Conservation (phyloP, 179 eudicot genomes). For the Pouteria campechiana region DNA sequence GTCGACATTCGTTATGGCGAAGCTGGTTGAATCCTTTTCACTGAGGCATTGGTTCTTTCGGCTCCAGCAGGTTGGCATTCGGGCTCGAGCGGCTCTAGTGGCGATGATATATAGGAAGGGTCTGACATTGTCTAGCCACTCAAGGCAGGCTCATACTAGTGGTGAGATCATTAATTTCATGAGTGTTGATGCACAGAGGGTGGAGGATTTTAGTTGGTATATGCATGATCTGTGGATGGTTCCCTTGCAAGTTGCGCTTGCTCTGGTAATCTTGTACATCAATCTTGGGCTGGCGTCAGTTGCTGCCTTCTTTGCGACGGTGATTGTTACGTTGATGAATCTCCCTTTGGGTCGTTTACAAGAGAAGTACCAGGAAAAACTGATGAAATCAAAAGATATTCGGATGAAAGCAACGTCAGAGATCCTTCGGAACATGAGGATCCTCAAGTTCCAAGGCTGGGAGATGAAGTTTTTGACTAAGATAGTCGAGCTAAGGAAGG, state of each 20-base stretch:
- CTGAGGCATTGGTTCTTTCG: slow-evolving; percentile 58
- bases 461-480: slow-evolving; percentile 81
- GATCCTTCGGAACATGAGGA: slow-evolving; percentile 74
- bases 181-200: slow-evolving; percentile 81
- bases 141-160: slow-evolving; percentile 58
- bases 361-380: slow-evolving; percentile 44
- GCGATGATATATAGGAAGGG: slow-evolving; percentile 47
- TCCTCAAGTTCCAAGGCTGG: slow-evolving; percentile 92
- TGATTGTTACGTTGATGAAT: slow-evolving; percentile 45
- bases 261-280: slow-evolving; percentile 48
- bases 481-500: slow-evolving; percentile 41
- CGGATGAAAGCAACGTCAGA: slow-evolving; percentile 86
- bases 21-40: slow-evolving; percentile 56
- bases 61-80: slow-evolving; percentile 38
- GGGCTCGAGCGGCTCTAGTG: slow-evolving; percentile 38
- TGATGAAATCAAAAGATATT: slow-evolving; percentile 67
- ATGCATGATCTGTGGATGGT: slow-evolving; percentile 84
- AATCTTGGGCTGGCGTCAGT: slow-evolving; percentile 65
- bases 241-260: slow-evolving; percentile 45
- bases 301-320: slow-evolving; percentile 46
- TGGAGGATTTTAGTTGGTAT: slow-evolving; percentile 58
- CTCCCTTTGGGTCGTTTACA: slow-evolving; percentile 47
- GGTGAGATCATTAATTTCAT: slow-evolving; percentile 87
- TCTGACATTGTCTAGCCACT: slow-evolving; percentile 50
- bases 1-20: slow-evolving; percentile 45